A percentile compares a stretch with the other conserved stretches of the same genome.
These are phyloP conservation scores for Xylaria polymorpha DNA, from an alignment of 2,329 filamentous ascomycete genomes.

Conservation along the genomic window DNA sequence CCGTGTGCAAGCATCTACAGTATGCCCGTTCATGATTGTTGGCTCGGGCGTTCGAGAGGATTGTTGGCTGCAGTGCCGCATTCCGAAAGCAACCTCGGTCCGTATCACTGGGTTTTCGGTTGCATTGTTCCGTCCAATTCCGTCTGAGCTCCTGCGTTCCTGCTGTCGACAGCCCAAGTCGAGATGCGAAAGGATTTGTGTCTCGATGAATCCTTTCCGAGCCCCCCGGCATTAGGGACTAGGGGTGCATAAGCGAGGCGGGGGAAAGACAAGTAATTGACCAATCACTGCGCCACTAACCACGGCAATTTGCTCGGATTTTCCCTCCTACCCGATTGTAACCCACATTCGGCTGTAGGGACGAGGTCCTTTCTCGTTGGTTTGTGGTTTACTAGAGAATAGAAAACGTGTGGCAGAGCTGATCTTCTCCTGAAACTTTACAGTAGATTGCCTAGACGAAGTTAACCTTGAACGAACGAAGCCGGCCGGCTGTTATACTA, in stretches of 20 bases:
- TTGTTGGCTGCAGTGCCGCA: background rate
- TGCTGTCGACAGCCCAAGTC: constrained; percentile 5
- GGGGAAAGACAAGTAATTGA: background rate
- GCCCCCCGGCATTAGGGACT: constrained; percentile 12
- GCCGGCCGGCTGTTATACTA: background rate
- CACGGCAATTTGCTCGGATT: constrained; percentile 10
- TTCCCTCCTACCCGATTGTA: constrained; percentile 5
- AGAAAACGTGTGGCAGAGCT: background rate
- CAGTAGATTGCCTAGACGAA: background rate
- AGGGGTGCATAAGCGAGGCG: constrained; percentile 22
- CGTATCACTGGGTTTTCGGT: constrained; percentile 29
- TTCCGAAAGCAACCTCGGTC: constrained; percentile 14
- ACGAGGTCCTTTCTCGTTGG: background rate
- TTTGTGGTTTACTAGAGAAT: background rate
- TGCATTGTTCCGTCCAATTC: constrained; percentile 23
- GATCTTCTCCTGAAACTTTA: background rate
- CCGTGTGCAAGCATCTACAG: no score
- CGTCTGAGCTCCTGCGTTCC: background rate
- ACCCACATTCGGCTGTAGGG: constrained; percentile 3
- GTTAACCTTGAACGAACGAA: no score
- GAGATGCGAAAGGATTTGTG: constrained; percentile 15
- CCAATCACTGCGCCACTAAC: constrained; percentile 14
- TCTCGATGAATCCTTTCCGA: constrained; percentile 28
- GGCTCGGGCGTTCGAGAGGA: background rate
- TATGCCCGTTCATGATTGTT: background rate